Conservation (phyloP, 177 flowering plant species). For the Tripterygium wilfordii region DNA sequence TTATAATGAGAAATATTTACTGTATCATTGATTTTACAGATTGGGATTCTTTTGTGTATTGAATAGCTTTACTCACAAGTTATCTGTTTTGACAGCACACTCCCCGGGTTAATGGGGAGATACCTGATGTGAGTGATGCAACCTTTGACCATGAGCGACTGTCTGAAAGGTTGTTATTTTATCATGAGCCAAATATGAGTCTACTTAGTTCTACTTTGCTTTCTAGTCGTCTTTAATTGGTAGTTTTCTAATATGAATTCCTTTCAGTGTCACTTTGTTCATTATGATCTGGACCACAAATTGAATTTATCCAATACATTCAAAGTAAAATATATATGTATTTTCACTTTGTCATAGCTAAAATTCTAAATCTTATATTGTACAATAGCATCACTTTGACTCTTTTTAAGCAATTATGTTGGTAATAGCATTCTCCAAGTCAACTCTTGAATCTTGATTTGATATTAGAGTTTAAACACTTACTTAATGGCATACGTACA, state of each 20-base stretch:
- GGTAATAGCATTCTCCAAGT: no score
- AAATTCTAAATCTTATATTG: no score
- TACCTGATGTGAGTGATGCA: neutral
- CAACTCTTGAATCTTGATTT: neutral
- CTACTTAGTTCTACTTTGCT: neutral
- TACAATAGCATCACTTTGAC: no score
- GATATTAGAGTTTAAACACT: neutral
- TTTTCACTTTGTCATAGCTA: no score
- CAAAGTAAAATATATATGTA: no score
- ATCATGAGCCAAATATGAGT: neutral
- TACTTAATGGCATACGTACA: no score
- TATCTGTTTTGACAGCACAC: slow-evolving; percentile 16
- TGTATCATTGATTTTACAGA: neutral
- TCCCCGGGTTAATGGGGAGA: neutral
- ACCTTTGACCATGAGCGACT: slow-evolving; percentile 1
- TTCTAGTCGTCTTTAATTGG: neutral
- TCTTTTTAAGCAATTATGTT: no score
- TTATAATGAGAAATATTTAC: neutral
- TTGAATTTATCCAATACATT: no score
- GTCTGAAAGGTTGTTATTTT: slow-evolving; percentile 6
- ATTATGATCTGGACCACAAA: no score
- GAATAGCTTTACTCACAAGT: slow-evolving; percentile 15
- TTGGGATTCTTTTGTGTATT: neutral
- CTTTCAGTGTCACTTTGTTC: no score
- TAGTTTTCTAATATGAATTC: slow-evolving; percentile 1